These are phyloP conservation scores for Warburgia ugandensis DNA, from an alignment of 164 flowering plant species.

Conservation along the genomic window DNA sequence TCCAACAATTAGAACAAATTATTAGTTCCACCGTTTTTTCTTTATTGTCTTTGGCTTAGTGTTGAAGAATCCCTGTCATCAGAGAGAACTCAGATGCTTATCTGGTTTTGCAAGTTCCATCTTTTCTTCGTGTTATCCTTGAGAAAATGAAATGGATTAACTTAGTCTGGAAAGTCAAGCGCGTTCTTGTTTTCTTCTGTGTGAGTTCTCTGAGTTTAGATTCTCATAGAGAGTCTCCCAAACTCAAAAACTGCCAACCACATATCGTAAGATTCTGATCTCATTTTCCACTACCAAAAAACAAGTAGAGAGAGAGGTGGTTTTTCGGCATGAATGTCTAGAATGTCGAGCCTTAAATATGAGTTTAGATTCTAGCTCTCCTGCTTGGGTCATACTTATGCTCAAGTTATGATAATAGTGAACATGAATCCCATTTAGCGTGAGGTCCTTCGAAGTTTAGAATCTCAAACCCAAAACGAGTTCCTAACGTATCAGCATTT, in stretches of 20 bases:
- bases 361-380: not conserved
- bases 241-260: too few species aligned
- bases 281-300: not conserved
- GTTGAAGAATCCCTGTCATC: not conserved
- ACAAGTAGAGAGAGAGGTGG: not conserved
- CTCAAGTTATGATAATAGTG: too few species aligned
- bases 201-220: conserved; percentile 12
- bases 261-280: not conserved
- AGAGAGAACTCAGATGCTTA: not conserved
- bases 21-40: too few species aligned
- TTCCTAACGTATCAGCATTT: too few species aligned
- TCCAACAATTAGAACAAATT: too few species aligned
- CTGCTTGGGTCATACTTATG: too few species aligned
- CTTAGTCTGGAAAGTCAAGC: conserved; percentile 6
- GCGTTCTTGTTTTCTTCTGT: conserved; percentile 3
- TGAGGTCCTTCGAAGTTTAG: too few species aligned
- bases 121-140: not conserved
- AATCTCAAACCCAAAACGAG: too few species aligned
- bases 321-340: not conserved
- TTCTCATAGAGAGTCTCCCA: too few species aligned
- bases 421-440: too few species aligned
- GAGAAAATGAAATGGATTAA: conserved; percentile 7
- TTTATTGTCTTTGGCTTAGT: too few species aligned
- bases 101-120: not conserved
- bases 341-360: not conserved